Conservation (phyloP, 2,329 filamentous ascomycete genomes). For the Dactylonectria estremocensis region DNA sequence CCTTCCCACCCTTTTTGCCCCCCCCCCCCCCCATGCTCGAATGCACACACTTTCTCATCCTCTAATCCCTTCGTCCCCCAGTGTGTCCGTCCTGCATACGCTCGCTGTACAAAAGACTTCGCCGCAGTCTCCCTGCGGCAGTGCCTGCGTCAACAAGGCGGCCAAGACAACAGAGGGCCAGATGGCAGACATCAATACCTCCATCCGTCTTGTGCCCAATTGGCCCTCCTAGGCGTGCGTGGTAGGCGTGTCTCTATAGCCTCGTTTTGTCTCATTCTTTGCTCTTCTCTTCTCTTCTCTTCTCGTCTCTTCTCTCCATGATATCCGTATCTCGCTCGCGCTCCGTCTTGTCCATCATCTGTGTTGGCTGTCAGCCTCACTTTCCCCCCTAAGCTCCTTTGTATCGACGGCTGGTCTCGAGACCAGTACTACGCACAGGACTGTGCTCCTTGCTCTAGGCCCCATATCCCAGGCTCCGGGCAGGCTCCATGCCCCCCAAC, state of each 20-base stretch:
- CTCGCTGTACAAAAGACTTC: neutral
- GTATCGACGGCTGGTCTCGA: too few relatives aligned
- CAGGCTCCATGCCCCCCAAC: constrained; percentile 2
- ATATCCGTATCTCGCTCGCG: constrained; percentile 26
- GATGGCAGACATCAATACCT: neutral
- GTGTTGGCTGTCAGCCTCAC: constrained; percentile 41
- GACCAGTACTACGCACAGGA: too few relatives aligned
- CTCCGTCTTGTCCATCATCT: constrained; percentile 7
- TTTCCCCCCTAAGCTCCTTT: constrained; percentile 40
- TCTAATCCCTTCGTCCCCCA: too few relatives aligned
- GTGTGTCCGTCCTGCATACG: neutral
- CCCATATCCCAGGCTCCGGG: neutral
- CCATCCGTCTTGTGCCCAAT: constrained; percentile 35
- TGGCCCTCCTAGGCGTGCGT: constrained; percentile 17
- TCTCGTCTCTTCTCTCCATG: neutral
- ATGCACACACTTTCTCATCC: neutral
- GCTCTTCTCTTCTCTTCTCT: neutral
- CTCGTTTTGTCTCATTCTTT: neutral
- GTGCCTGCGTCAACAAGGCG: constrained; percentile 18
- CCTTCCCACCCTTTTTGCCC: neutral
- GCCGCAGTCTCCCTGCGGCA: neutral
- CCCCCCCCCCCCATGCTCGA: constrained; percentile 6
- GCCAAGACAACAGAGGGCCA: constrained; percentile 4
- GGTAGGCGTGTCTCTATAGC: constrained; percentile 14
- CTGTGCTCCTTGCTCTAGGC: too few relatives aligned